Conservation (phyloP, 352 stramenopile genomes). For the Phytopythium helicoides region DNA sequence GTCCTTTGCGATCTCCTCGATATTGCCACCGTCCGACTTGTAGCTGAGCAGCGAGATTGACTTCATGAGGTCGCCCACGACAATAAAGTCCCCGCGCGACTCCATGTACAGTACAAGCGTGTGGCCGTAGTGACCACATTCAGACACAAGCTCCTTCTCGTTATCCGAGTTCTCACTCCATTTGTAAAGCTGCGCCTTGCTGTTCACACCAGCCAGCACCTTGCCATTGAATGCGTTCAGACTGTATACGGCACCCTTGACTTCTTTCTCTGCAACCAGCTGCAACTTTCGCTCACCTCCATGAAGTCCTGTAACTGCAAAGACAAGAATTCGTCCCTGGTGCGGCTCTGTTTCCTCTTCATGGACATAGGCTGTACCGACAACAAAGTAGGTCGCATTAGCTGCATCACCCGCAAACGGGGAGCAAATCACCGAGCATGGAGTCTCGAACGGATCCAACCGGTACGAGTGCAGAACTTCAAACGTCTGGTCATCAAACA, state of each 20-base stretch:
- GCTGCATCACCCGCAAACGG: slow-evolving; percentile 78
- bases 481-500: slow-evolving; percentile 98
- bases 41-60: slow-evolving; percentile 95
- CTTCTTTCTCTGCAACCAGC: slow-evolving; percentile 91
- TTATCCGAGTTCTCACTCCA: slow-evolving; percentile 89
- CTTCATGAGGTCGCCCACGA: slow-evolving; percentile 97
- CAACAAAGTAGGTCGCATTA: slow-evolving; percentile 76
- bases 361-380: slow-evolving; percentile 91
- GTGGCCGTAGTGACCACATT: slow-evolving; percentile 94
- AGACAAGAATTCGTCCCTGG: slow-evolving; percentile 94
- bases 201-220: slow-evolving; percentile 93
- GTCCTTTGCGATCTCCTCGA: slow-evolving; percentile 96
- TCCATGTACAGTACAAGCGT: slow-evolving; percentile 95
- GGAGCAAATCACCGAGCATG: slow-evolving; percentile 80
- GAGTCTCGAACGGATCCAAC: slow-evolving; percentile 87
- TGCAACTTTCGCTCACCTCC: slow-evolving; percentile 83
- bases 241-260: slow-evolving; percentile 95
- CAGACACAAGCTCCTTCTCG: slow-evolving; percentile 88
- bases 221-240: slow-evolving; percentile 95
- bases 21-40: slow-evolving; percentile 86
- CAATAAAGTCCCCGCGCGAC: slow-evolving; percentile 93
- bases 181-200: slow-evolving; percentile 93
- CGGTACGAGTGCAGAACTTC: slow-evolving; percentile 88
- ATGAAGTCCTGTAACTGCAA: slow-evolving; percentile 78
- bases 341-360: slow-evolving; percentile 95